Evolutionary conservation across 371 early-diverging fungal species (phyloP), one percentile per base, ranked within the genome.

Genomic region (Mucor sp.): DNA sequence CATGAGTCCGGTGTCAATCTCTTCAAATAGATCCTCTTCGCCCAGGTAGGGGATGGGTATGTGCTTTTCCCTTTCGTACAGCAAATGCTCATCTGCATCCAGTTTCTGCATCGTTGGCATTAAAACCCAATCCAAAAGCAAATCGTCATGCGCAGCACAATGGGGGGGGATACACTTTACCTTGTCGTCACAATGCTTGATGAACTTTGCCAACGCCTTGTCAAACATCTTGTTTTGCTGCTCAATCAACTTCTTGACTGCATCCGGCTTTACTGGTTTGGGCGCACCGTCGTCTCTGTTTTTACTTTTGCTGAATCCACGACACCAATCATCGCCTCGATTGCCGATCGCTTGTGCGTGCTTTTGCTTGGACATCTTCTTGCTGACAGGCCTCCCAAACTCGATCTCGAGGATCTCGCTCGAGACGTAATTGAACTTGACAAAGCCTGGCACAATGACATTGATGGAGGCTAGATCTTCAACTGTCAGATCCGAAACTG

Each of bases 401-500:
- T 78, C 65, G 6, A 72, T 47, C 53, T 72, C 69, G 6, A 75
- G 9, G 37, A 43, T 9, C 19, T 53, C 17, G 55, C 47, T 39
- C 33, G 50, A 17, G 0, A 60, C 21, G 6, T 48, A 55, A 15
- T 64, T 63, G 35, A 75, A 67, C 7, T 76, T 67, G 19, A 81
- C 53, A 65, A 78, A 75, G 27, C 68, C 41, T 3, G 79, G 82
- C 12, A 81, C 39, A 30, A 81, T 70, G 32, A 67, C 74, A 58
- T 81, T 78, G 50, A 81, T 74, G 9, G 71, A 74, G 8, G 72
- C 75, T 1, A 81, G 63, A 71, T 81, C 79, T 60, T 72, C 58
- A 8, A 74, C 33, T 21, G 55, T 59, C 11, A 75, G 33, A 28
- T 72, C 63, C 23, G 67, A 41, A 14, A 82, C 68, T 17, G 71